Percentiles rank a stretch among this genome's conserved stretches.
Evolutionary conservation across 2,329 filamentous ascomycete genomes (phyloP).

Genomic region (Hortaea werneckii): DNA sequence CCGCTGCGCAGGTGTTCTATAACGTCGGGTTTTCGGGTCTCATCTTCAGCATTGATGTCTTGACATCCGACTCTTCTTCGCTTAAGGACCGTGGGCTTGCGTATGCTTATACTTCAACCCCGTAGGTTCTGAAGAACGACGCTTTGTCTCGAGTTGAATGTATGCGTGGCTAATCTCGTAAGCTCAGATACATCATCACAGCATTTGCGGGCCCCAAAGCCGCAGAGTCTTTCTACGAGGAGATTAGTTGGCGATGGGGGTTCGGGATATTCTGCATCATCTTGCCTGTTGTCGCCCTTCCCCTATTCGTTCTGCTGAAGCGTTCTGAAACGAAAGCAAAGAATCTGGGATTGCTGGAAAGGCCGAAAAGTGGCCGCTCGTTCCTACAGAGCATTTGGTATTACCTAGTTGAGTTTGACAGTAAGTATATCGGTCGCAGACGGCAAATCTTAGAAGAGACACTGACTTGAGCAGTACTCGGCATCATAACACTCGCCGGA

Average conservation of each 20-base stretch:
- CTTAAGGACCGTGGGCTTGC: conserved; percentile 22
- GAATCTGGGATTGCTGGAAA: conserved; percentile 16
- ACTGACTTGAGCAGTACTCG: conserved; percentile 10
- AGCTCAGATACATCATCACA: conserved; percentile 20
- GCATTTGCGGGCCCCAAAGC: conserved; percentile 15
- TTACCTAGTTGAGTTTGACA: conserved; percentile 23
- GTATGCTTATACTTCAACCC: conserved; percentile 22
- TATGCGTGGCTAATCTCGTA: no score
- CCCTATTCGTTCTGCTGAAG: conserved; percentile 19
- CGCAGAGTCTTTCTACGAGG: background rate
- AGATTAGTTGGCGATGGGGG: conserved; percentile 16
- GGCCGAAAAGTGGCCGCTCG: conserved; percentile 11
- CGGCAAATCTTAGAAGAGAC: background rate
- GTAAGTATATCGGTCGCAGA: conserved; percentile 3
- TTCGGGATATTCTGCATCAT: conserved; percentile 24
- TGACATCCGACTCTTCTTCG: conserved; percentile 24
- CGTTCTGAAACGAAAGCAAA: conserved; percentile 19
- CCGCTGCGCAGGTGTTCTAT: conserved; percentile 17
- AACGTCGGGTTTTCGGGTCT: conserved; percentile 21
- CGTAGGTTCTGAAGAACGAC: background rate
- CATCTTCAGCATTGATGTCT: conserved; percentile 22
- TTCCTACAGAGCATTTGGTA: conserved; percentile 13
- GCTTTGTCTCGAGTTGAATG: no score
- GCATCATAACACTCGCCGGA: conserved; percentile 20
- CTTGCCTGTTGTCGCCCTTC: conserved; percentile 18